Percentiles rank a stretch among this genome's conserved stretches.
These are phyloP conservation scores for Oropetium thomaeum DNA, from an alignment of 176 grass and related monocot species.

Conservation along the genomic window DNA sequence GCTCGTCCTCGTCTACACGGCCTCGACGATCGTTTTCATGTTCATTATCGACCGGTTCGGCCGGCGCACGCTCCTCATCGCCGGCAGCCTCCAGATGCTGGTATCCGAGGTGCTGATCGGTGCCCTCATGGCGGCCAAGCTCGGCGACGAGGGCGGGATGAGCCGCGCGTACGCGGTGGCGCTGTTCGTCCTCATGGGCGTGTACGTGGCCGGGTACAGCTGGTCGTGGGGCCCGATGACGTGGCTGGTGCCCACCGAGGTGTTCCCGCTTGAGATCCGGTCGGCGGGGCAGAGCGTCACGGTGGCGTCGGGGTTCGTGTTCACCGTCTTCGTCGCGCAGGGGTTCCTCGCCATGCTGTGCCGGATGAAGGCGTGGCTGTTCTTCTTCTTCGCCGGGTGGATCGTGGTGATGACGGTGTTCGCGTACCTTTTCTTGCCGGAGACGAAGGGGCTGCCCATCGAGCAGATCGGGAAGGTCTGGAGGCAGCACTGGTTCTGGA, in stretches of 20 bases:
- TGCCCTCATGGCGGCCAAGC: constrained; percentile 24
- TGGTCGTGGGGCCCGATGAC: constrained; percentile 54
- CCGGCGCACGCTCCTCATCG: constrained; percentile 27
- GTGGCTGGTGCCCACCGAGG: constrained; percentile 57
- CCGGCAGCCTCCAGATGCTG: constrained; percentile 36
- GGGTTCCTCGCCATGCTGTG: constrained; percentile 39
- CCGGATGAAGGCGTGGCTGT: constrained; percentile 36
- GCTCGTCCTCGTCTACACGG: not conserved
- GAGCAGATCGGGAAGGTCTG: constrained; percentile 47
- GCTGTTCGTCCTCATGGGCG: constrained; percentile 37
- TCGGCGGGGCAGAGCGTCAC: constrained; percentile 37
- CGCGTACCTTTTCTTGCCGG: constrained; percentile 40
- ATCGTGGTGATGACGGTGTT: constrained; percentile 34
- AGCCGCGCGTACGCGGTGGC: not conserved
- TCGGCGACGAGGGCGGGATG: constrained; percentile 32
- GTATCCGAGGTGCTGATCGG: constrained; percentile 33
- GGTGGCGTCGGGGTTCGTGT: constrained; percentile 35
- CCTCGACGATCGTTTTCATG: constrained; percentile 12
- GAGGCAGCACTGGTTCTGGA: constrained; percentile 46
- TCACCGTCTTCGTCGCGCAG: constrained; percentile 44
- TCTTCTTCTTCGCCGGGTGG: constrained; percentile 55
- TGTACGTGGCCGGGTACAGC: constrained; percentile 41
- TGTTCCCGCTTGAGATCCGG: constrained; percentile 48
- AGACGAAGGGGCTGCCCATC: constrained; percentile 40
- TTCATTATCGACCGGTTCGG: constrained; percentile 40